phyloP scores from a whole-genome alignment of 2,329 filamentous ascomycete species.

The Aspergillus amoenus region DNA sequence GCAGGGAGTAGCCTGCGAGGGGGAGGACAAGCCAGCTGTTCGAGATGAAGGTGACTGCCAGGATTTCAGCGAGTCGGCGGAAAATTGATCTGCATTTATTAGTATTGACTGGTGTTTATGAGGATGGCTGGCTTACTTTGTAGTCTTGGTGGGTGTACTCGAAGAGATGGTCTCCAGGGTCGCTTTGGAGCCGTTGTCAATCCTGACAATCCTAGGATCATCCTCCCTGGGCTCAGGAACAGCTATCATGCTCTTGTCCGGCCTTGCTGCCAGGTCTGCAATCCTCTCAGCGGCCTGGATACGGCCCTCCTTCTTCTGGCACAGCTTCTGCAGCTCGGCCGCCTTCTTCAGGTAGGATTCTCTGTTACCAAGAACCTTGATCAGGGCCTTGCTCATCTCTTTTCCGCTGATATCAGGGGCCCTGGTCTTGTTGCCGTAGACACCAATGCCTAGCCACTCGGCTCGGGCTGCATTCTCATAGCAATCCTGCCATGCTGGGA shows the following conservation, averaged over 20 bases:
- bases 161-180: background rate
- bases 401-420: slow-evolving; percentile 32
- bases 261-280: slow-evolving; percentile 17
- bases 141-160: background rate
- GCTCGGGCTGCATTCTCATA: slow-evolving; percentile 45
- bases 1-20: slow-evolving; percentile 76
- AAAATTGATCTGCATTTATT: slow-evolving; percentile 11
- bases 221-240: slow-evolving; percentile 16
- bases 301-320: slow-evolving; percentile 22
- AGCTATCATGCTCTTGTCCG: slow-evolving; percentile 18
- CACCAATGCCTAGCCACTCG: slow-evolving; percentile 44
- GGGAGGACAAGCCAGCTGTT: slow-evolving; percentile 45
- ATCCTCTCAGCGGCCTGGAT: slow-evolving; percentile 21
- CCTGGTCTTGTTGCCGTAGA: slow-evolving; percentile 35
- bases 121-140: slow-evolving; percentile 9
- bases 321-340: slow-evolving; percentile 16
- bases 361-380: slow-evolving; percentile 20
- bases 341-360: slow-evolving; percentile 20
- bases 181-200: slow-evolving; percentile 15
- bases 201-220: slow-evolving; percentile 9
- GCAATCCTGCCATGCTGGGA: slow-evolving; percentile 47
- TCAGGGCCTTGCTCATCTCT: slow-evolving; percentile 29
- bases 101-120: background rate
- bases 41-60: slow-evolving; percentile 16
- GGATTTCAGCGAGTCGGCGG: slow-evolving; percentile 8